Percentiles rank a stretch among this genome's conserved stretches.
phyloP scores from a whole-genome alignment of 2,329 filamentous ascomycete genomes.

The Colletotrichum limetticola region DNA sequence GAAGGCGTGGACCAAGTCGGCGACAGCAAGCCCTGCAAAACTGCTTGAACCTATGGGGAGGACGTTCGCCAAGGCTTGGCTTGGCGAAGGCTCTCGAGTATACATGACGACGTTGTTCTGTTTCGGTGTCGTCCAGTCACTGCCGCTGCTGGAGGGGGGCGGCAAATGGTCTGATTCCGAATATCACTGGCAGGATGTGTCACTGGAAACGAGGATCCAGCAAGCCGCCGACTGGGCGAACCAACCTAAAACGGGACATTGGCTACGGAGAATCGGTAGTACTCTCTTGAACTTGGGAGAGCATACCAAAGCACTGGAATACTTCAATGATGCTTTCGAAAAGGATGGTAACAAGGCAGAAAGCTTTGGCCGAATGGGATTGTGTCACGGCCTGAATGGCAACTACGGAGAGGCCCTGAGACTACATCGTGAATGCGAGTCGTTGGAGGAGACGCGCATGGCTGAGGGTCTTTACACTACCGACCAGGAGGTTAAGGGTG shows the following conservation, averaged over 20 bases:
- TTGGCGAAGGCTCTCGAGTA: conserved; percentile 45
- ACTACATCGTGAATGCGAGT: conserved; percentile 49
- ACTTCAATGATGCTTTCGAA: conserved; percentile 49
- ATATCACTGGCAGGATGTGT: conserved; percentile 48
- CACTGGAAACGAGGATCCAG: conserved; percentile 46
- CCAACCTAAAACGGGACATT: conserved; percentile 48
- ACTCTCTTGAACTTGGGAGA: conserved; percentile 51
- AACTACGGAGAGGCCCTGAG: conserved; percentile 48
- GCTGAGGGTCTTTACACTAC: conserved; percentile 39
- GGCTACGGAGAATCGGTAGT: conserved; percentile 52
- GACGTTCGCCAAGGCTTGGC: conserved; percentile 52
- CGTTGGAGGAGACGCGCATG: conserved; percentile 46
- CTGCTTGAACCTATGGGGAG: conserved; percentile 52
- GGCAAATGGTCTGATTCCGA: conserved; percentile 50
- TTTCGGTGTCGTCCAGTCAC: conserved; percentile 55
- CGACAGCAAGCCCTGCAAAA: conserved; percentile 40
- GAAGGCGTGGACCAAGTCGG: conserved; percentile 44
- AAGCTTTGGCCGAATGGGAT: conserved; percentile 52
- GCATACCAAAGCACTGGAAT: conserved; percentile 46
- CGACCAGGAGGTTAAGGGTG: conserved; percentile 39
- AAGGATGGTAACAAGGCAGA: conserved; percentile 51
- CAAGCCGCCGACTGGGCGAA: conserved; percentile 51
- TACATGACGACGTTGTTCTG: conserved; percentile 54
- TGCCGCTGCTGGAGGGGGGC: conserved; percentile 51
- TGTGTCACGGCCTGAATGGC: conserved; percentile 49